Base-by-base conservation (phyloP, 495 filamentous ascomycete species). In the Daldinia decipiens region DNA sequence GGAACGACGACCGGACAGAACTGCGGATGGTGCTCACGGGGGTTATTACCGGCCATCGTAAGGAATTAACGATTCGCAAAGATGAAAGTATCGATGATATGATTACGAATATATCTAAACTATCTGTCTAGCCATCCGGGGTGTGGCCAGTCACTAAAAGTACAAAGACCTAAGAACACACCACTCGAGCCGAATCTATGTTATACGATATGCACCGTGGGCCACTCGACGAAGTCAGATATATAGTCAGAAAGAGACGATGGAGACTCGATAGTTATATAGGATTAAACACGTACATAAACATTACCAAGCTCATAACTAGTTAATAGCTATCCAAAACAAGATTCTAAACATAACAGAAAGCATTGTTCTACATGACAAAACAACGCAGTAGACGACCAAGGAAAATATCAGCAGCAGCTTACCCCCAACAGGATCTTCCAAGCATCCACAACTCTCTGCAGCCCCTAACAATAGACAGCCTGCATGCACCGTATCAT, bases 1-100 rank as follows among this genome's bases (percentile, higher is more conserved):
- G 61, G 61, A 65, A 70, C 36, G 55, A 61, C 12, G 67, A 65
- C 47, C 61, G 62, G 24, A 60, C 67, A 5, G 61, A 70, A 17
- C 47, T 65, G 47, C 61, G 51, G 13, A 65, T 70, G 55, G 56
- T 38, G 7, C 38, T 70, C 13, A 59, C 50, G 0, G 36, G 50
- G 5, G 34, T 40, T 13, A 27, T n/a, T 4, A 65, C 61, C 8
- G 61, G 56, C n/a, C 24, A n/a, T 17, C 21, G 17, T 1, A 65
- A 60, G 47, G 79, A 62, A 7, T 19, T 63, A 1, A 53, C 32
- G 11, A 43, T 69, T 38, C 43, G 34, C 4, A 43, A 52, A 19
- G 55, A 61, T 7, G 56, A 19, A 17, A 59, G 11, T 47, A 61
- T 67, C 32, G 66, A 63, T 26, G 59, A 58, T 5, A 26, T 63